Evolutionary conservation across 2,329 filamentous ascomycete genomes (phyloP), one percentile per base, ranked within the genome.

Genomic region (Calonectria naviculata): DNA sequence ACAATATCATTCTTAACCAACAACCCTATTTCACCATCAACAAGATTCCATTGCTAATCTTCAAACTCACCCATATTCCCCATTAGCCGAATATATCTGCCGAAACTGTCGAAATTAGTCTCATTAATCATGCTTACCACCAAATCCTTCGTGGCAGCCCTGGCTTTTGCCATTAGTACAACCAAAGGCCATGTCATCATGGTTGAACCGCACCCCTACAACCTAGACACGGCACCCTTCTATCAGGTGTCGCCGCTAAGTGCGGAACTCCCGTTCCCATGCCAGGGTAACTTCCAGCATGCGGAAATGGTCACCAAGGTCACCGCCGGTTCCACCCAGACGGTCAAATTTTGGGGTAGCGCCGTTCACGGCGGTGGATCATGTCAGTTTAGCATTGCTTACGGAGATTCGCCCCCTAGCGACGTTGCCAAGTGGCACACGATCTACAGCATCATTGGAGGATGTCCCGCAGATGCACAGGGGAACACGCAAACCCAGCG

Each of bases 201-300:
- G 78, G 38, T 79, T 2, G 78, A 79, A n/a, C 78, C 78, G 12
- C 78, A 79, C 12, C 78, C 78, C n/a, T 79, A 71, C 74, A 79
- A 78, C 38, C 76, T 79, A 42, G 76, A 79, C 58, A 78, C 70
- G 0, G 71, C 70, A 3, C 78, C 78, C 5, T 66, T 78, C 1
- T 68, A 72, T 12, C 77, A 79, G 38, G 72, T 58, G 19, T 68
- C 72, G 41, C 78, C 78, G 24, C 65, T 79, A 2, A 73, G 69
- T 36, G 72, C 64, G 3, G 52, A 72, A 0, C 66, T 77, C 2
- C 74, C 75, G 1, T 79, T 79, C 42, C 78, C 78, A 3, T 79
- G 78, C 41, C 77, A 79, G 44, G 74, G 73, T 26, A 65, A 72
- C 13, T 68, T 60, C 6, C 66, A 75, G 5, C 72, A 78, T 17